phyloP scores from a whole-genome alignment of 169 alveolate species.

The Perkinsus marinus region DNA sequence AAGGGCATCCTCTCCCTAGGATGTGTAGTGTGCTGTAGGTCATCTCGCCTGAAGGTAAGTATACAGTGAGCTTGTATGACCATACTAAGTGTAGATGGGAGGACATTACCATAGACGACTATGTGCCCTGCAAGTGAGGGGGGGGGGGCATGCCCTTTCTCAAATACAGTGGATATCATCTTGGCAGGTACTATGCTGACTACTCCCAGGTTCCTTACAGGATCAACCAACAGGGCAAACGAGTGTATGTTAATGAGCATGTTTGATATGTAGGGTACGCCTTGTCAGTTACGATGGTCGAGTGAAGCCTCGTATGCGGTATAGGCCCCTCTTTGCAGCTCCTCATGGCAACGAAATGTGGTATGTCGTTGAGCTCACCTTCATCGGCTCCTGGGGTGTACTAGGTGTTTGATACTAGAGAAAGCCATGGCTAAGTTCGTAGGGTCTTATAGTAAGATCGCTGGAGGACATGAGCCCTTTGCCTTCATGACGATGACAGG shows the following conservation, averaged over 20 bases:
- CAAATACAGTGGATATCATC: not conserved
- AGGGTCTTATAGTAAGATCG: not conserved
- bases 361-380: not conserved
- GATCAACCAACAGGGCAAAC: not conserved
- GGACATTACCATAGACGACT: slow-evolving; percentile 1
- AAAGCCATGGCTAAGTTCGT: slow-evolving; percentile 6
- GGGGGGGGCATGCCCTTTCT: not conserved
- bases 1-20: not conserved
- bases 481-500: not conserved
- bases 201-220: not conserved
- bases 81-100: not conserved
- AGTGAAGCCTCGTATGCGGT: not conserved
- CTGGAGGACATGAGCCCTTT: not conserved
- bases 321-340: not conserved
- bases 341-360: slow-evolving; percentile 4
- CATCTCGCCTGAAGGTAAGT: not conserved
- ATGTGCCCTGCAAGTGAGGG: not conserved
- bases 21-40: not conserved
- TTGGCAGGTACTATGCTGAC: not conserved
- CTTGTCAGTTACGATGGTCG: not conserved
- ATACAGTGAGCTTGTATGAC: not conserved
- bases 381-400: not conserved
- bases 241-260: not conserved
- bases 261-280: too few relatives aligned
- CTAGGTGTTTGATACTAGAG: not conserved